Evolutionary conservation across 768 basidiomycete genomes (phyloP), one percentile per base, ranked within the genome.

Genomic region (Tremella mesenterica): DNA sequence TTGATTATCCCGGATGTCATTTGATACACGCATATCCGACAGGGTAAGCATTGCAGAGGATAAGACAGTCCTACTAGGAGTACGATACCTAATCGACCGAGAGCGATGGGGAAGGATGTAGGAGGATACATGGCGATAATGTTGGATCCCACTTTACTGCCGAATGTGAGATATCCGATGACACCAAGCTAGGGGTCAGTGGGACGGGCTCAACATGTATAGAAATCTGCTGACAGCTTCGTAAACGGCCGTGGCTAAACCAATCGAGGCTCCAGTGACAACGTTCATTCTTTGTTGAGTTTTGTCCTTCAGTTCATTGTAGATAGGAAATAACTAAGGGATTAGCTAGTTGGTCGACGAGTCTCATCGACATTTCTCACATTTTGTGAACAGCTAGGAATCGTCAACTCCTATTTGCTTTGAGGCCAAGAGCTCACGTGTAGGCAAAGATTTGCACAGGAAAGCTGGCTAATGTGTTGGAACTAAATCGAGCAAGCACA

Each of bases 31-130:
- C 86, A 90, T 65, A 85, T 87, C 50, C 95, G 80, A 69, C 90
- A 93, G 0, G 95, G 95, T 50, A 90, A 85, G 4, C 93, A 85
- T 74, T 97, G 95, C 48, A 99, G 71, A 0, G 95, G 92, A 73
- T 99, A 93, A 16, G 88, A 90, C 66, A 93, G 88, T 52, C 89
- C 76, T 52, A 97, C 91, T 25, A 93, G 79, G 43, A 87, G 75
- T 33, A 89, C 85, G 70, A 99, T 95, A 10, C 92, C 95, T 9
- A 93, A 75, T 65, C 95, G 89, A 8, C 93, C 93, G 53, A 92
- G 65, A 28, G 93, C 90, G 60, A 99, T 85, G 74, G 95, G 89
- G 36, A 92, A 75, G 31, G 91, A 90, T 0, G 88, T 90, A 5
- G 67, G 71, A 44, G 67, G 73, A 58, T 73, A 72, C 87, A 93